Evolutionary conservation across 345 rosid genomes (phyloP), one percentile per base, ranked within the genome.

Genomic region (Punica granatum): DNA sequence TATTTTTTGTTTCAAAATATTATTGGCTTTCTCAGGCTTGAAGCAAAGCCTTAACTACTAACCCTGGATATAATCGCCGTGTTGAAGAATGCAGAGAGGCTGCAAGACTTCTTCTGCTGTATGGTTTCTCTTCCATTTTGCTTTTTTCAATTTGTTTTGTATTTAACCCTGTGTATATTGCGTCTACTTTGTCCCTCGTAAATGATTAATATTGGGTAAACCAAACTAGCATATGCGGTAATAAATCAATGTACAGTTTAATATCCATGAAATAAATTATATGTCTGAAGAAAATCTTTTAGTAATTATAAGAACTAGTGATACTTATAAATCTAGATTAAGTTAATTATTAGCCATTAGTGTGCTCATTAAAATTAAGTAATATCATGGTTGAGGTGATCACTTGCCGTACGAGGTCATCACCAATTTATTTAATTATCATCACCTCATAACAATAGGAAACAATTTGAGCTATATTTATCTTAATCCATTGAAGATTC

Each of bases 81-180:
- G 99, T 91, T 82, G 74, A 82, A 67, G 99, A 91, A 74, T 94
- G 97, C 73, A 91, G 77, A 74, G 87, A 90, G 87, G 99, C 99
- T 44, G 99, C 99, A 58, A 78, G 82, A 73, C 61, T 86, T 73
- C 91, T 93, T 65, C 76, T 93, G 68, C 37, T 67, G 99, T 93
- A 86, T 66, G 41, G 41, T 37, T 37, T 37, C 11, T 37, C 41
- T 37, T 11, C 41, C 11, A 37, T 23, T 37, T 37, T 66, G 87
- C 68, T 83, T 37, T 69, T 26, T 26, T 37, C 25, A 10, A 13
- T n/a, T n/a, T 18, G 16, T 64, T n/a, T 21, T 71, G 58, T 37
- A 25, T 18, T 39, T 39, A 63, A 21, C 35, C 48, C 19, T 14
- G 11, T 25, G 18, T 25, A 14, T 30, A 23, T n/a, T 63, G 13